A percentile compares a stretch with the other conserved stretches of the same genome.
Evolutionary conservation across 257 asterid species (phyloP).

Genomic region (Gardenia jasminoides): DNA sequence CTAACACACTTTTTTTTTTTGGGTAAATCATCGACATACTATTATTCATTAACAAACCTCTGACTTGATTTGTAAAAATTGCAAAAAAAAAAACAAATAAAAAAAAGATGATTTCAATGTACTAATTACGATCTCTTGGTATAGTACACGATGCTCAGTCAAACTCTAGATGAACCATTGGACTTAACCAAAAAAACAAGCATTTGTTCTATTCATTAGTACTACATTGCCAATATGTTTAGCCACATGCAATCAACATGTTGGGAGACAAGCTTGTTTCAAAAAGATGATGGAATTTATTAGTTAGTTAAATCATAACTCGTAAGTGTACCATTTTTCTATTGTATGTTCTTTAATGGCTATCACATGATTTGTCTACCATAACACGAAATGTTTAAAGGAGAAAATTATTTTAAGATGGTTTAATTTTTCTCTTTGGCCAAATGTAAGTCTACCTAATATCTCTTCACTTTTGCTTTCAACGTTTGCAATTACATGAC

Average conservation of each 20-base stretch:
- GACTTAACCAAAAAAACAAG: neutral
- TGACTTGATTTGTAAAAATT: too few relatives aligned
- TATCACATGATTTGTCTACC: conserved; percentile 12
- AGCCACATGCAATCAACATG: conserved; percentile 9
- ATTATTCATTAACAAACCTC: too few relatives aligned
- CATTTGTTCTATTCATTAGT: neutral
- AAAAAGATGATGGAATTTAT: neutral
- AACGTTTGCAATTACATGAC: too few relatives aligned
- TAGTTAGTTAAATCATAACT: neutral
- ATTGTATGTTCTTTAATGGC: neutral
- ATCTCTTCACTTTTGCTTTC: too few relatives aligned
- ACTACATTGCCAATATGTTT: neutral
- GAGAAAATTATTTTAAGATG: neutral
- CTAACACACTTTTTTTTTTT: too few relatives aligned
- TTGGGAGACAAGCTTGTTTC: neutral
- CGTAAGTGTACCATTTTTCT: neutral
- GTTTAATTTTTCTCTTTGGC: neutral
- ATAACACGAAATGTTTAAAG: neutral
- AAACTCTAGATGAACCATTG: neutral
- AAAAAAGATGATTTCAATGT: too few relatives aligned
- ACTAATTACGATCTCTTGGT: neutral
- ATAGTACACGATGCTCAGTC: neutral
- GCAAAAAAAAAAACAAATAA: too few relatives aligned
- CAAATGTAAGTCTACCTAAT: neutral
- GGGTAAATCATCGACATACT: too few relatives aligned